phyloP scores from a whole-genome alignment of 2,329 filamentous ascomycete genomes.

The Shiraia bambusicola region DNA sequence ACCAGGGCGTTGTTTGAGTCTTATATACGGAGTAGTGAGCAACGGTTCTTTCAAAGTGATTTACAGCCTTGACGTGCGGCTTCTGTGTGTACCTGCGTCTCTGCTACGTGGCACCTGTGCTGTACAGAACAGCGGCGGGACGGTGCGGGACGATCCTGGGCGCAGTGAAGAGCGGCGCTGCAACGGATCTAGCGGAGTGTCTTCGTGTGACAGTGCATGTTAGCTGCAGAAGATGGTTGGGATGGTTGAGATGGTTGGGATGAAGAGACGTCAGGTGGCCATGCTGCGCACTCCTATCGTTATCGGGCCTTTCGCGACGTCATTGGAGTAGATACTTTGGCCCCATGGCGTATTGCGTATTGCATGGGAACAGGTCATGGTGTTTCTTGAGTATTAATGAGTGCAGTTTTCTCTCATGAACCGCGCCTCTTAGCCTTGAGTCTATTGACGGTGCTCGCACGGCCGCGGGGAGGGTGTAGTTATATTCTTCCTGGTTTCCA shows the following conservation, averaged over 20 bases:
- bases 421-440: conserved; percentile 11
- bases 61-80: conserved; percentile 30
- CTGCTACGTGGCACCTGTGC: conserved; percentile 44
- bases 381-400: conserved; percentile 9
- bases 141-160: conserved; percentile 43
- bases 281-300: conserved; percentile 21
- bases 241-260: conserved; percentile 11
- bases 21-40: conserved; percentile 32
- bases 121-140: conserved; percentile 36
- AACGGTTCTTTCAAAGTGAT: conserved; percentile 18
- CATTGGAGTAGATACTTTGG: conserved; percentile 20
- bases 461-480: conserved; percentile 14
- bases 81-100: conserved; percentile 35
- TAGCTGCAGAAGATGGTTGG: conserved; percentile 31
- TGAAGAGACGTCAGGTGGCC: conserved; percentile 15
- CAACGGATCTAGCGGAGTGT: conserved; percentile 21
- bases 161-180: conserved; percentile 27
- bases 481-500: conserved; percentile 9
- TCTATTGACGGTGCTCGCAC: conserved; percentile 14
- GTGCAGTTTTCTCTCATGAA: neutral
- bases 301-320: conserved; percentile 24
- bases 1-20: conserved; percentile 16
- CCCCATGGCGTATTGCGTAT: conserved; percentile 10
- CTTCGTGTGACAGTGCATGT: conserved; percentile 23
- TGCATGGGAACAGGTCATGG: conserved; percentile 3